These are phyloP conservation scores for Elaeagnus macrophylla DNA, from an alignment of 306 rosid species.

Conservation along the genomic window DNA sequence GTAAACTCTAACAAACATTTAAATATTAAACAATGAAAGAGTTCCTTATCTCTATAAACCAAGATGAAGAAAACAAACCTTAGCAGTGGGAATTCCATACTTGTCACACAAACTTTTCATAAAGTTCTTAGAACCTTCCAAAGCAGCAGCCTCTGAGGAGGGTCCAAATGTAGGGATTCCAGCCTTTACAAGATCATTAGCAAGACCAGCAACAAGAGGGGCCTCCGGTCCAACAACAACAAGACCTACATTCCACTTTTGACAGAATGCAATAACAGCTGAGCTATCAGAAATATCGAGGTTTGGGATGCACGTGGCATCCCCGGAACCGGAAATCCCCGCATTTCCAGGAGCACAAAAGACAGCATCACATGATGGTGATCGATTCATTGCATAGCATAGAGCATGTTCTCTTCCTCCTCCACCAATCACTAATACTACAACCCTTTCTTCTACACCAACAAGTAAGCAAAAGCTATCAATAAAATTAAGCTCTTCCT, in stretches of 20 bases:
- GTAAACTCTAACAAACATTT: background rate
- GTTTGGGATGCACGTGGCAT: slow-evolving; percentile 67
- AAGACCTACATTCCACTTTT: slow-evolving; percentile 60
- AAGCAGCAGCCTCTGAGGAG: slow-evolving; percentile 92
- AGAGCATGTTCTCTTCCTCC: slow-evolving; percentile 98
- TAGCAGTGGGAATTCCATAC: slow-evolving; percentile 84
- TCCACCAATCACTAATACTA: slow-evolving; percentile 82
- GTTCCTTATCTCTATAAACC: background rate
- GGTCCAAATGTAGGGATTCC: slow-evolving; percentile 93
- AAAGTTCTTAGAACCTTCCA: slow-evolving; percentile 94
- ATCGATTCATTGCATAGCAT: slow-evolving; percentile 81
- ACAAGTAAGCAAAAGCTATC: too few species aligned
- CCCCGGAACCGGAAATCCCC: slow-evolving; percentile 74
- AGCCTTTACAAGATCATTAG: slow-evolving; percentile 53
- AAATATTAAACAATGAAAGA: background rate
- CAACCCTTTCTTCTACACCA: slow-evolving; percentile 35
- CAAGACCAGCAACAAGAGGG: slow-evolving; percentile 79
- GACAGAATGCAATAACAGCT: slow-evolving; percentile 63
- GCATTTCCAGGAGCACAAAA: slow-evolving; percentile 94
- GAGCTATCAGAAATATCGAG: slow-evolving; percentile 54
- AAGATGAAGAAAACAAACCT: slow-evolving; percentile 41
- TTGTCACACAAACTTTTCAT: slow-evolving; percentile 89
- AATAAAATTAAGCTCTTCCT: too few species aligned
- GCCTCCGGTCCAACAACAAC: slow-evolving; percentile 96
- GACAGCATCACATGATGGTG: slow-evolving; percentile 59